phyloP scores from a whole-genome alignment of 352 stramenopile genomes.

The Globisporangium mamillatum region DNA sequence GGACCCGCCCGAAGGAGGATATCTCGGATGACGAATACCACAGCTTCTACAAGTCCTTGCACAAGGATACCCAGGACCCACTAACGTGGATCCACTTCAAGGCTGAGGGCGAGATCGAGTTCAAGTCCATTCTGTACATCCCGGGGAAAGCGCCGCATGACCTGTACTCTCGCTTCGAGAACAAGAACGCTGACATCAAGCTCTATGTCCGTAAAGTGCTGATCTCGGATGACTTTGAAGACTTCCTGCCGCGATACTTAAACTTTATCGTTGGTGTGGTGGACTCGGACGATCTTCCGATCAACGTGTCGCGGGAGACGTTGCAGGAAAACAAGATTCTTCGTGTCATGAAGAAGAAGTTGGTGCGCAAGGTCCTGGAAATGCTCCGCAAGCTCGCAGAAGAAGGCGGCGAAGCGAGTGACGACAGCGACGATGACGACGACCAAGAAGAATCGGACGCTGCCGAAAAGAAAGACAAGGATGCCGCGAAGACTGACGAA shows the following conservation, averaged over 20 bases:
- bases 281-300: conserved; percentile 98
- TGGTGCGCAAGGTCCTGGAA: conserved; percentile 99
- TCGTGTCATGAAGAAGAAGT: conserved; percentile 99
- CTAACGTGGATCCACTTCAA: conserved; percentile 99
- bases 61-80: conserved; percentile 89
- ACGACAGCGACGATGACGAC: conserved; percentile 53
- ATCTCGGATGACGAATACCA: conserved; percentile 98
- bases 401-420: conserved; percentile 82
- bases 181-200: conserved; percentile 92
- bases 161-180: conserved; percentile 90
- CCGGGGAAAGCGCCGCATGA: conserved; percentile 85
- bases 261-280: conserved; percentile 99
- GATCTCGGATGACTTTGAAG: conserved; percentile 98
- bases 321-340: conserved; percentile 99
- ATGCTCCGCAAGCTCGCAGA: conserved; percentile 95
- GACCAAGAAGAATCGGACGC: conserved; percentile 46
- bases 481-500: conserved; percentile 66
- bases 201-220: conserved; percentile 99
- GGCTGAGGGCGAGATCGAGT: conserved; percentile 99
- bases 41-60: conserved; percentile 97
- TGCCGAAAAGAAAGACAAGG: conserved; percentile 55
- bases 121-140: conserved; percentile 99
- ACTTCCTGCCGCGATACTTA: conserved; percentile 98
- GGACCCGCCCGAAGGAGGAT: conserved; percentile 95
- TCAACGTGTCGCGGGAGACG: conserved; percentile 99